These are phyloP conservation scores for Termitomyces sp. DNA, from an alignment of 768 basidiomycete species.

Conservation along the genomic window DNA sequence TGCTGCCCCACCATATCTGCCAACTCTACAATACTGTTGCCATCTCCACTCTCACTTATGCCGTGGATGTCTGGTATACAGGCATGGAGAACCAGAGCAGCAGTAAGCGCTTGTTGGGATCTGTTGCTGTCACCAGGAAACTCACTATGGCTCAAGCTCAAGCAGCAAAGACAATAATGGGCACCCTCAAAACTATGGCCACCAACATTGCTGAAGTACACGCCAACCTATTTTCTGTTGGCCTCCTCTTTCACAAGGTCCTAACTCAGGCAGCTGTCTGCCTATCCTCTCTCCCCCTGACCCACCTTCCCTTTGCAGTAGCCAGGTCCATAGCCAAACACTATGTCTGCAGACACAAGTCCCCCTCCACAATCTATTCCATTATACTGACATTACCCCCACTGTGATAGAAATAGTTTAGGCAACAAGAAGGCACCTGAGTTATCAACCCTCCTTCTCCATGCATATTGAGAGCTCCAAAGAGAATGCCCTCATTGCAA, in stretches of 20 bases:
- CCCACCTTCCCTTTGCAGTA: slow-evolving; percentile 4
- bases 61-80: neutral
- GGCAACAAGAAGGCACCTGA: neutral
- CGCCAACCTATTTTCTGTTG: slow-evolving; percentile 7
- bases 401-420: neutral
- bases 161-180: neutral
- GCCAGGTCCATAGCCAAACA: neutral
- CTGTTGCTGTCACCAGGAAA: neutral
- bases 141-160: neutral
- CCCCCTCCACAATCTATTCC: slow-evolving; percentile 9
- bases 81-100: neutral
- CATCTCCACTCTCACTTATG: neutral
- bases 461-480: slow-evolving; percentile 4
- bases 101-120: neutral
- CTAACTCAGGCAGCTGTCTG: neutral
- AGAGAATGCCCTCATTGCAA: neutral
- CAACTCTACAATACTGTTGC: neutral
- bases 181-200: neutral
- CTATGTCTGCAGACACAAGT: slow-evolving; percentile 3
- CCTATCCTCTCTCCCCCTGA: slow-evolving; percentile 1
- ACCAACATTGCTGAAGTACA: slow-evolving; percentile 3
- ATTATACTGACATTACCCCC: neutral
- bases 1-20: neutral
- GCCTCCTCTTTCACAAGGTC: neutral
- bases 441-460: slow-evolving; percentile 1